Conservation (phyloP, 306 rosid species). For the Acacia confusa region DNA sequence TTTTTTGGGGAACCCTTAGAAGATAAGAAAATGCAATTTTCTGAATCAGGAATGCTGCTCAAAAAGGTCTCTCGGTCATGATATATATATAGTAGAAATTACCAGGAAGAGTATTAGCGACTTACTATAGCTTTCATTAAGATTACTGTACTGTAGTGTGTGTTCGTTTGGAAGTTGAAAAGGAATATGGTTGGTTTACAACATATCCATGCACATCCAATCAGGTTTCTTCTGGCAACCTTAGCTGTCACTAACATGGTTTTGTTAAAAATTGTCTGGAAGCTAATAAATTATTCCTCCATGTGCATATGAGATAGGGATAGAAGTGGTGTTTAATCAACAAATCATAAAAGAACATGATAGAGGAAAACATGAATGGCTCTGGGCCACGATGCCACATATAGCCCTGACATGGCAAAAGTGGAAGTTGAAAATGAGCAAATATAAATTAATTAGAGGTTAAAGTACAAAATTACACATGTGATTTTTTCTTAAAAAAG, state of each 20-base stretch:
- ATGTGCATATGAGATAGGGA: slow-evolving; percentile 51
- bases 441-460: slow-evolving; percentile 34
- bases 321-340: slow-evolving; percentile 24
- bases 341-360: slow-evolving; percentile 31
- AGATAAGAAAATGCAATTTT: slow-evolving; percentile 19
- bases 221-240: slow-evolving; percentile 28
- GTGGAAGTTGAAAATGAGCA: slow-evolving; percentile 27
- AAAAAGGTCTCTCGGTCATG: slow-evolving; percentile 35
- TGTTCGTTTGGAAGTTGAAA: slow-evolving; percentile 27
- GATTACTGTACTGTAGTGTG: neutral
- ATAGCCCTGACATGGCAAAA: slow-evolving; percentile 5
- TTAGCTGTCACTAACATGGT: slow-evolving; percentile 61
- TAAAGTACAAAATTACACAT: too few relatives aligned
- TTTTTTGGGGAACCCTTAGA: slow-evolving; percentile 21
- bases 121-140: neutral
- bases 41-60: slow-evolving; percentile 30
- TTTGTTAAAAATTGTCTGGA: slow-evolving; percentile 63
- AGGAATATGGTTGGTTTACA: slow-evolving; percentile 27
- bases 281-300: slow-evolving; percentile 71
- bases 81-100: slow-evolving; percentile 34
- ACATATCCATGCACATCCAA: slow-evolving; percentile 48
- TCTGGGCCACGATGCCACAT: slow-evolving; percentile 52
- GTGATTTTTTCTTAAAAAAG: too few relatives aligned
- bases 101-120: slow-evolving; percentile 9
- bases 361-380: slow-evolving; percentile 42